phyloP scores from a whole-genome alignment of 2,329 filamentous ascomycete genomes.

The Pyrenochaeta sp. region DNA sequence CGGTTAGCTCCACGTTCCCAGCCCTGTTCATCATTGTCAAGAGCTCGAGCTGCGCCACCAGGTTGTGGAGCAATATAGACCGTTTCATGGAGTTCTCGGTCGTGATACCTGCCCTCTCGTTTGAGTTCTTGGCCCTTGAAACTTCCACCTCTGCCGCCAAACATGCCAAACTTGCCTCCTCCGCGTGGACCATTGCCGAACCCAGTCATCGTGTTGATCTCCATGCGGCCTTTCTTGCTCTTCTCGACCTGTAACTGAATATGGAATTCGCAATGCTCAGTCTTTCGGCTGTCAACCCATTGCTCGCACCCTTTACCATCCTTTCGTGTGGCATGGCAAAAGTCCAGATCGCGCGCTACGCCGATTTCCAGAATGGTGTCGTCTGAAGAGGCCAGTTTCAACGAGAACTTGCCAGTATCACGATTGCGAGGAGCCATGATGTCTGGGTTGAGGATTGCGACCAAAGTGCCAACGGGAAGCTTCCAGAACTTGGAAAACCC shows the following conservation, averaged over 20 bases:
- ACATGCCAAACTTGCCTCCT: conserved; percentile 42
- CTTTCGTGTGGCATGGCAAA: conserved; percentile 83
- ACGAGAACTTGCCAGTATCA: conserved; percentile 83
- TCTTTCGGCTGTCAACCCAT: conserved; percentile 90
- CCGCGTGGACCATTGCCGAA: conserved; percentile 45
- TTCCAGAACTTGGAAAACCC: conserved; percentile 96
- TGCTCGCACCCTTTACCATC: conserved; percentile 80
- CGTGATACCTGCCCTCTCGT: conserved; percentile 56
- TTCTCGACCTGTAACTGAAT: conserved; percentile 82
- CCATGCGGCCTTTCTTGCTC: conserved; percentile 72
- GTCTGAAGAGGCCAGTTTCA: conserved; percentile 83
- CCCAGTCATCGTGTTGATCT: conserved; percentile 75
- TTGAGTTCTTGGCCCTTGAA: conserved; percentile 36
- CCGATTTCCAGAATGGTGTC: conserved; percentile 93
- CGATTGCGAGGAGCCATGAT: conserved; percentile 86
- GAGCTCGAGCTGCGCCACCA: conserved; percentile 65
- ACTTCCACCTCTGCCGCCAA: conserved; percentile 31
- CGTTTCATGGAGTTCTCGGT: conserved; percentile 64
- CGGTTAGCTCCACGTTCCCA: conserved; percentile 61
- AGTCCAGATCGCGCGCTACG: conserved; percentile 81
- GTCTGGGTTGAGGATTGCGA: conserved; percentile 89
- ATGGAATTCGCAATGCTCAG: conserved; percentile 92
- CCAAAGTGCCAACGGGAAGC: conserved; percentile 84
- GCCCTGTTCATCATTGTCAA: conserved; percentile 66
- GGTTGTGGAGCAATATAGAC: conserved; percentile 53